A percentile compares a stretch with the other conserved stretches of the same genome.
These are phyloP conservation scores for Psophocarpus tetragonolobus DNA, from an alignment of 306 rosid genomes.

Conservation along the genomic window DNA sequence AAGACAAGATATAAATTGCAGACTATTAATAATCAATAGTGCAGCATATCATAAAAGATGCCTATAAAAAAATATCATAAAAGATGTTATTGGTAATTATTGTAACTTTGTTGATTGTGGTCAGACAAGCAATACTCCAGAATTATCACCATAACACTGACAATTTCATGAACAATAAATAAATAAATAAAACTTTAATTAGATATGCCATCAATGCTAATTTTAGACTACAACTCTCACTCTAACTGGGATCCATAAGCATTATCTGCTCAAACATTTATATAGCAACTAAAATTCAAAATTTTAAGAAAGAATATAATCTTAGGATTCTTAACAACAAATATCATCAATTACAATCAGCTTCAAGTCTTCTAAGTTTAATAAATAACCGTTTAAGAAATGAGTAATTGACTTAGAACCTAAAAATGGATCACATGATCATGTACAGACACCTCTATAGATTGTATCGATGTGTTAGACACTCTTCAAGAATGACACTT, in stretches of 20 bases:
- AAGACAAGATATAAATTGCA: background rate
- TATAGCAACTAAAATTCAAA: background rate
- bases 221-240: background rate
- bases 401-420: background rate
- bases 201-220: background rate
- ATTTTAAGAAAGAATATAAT: background rate
- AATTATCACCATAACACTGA: conserved; percentile 16
- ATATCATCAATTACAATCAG: conserved; percentile 1
- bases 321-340: background rate
- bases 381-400: background rate
- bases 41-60: conserved; percentile 2
- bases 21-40: background rate
- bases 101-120: background rate
- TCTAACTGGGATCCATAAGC: background rate
- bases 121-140: background rate
- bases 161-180: background rate
- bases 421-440: background rate
- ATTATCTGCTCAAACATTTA: background rate
- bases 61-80: background rate
- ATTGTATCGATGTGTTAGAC: no score
- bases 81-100: conserved; percentile 1
- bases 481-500: no score
- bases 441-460: no score
- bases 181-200: background rate
- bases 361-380: background rate